A percentile compares a stretch with the other conserved stretches of the same genome.
These are phyloP conservation scores for Globisporangium mamillatum DNA, from an alignment of 352 stramenopile genomes.

Conservation along the genomic window DNA sequence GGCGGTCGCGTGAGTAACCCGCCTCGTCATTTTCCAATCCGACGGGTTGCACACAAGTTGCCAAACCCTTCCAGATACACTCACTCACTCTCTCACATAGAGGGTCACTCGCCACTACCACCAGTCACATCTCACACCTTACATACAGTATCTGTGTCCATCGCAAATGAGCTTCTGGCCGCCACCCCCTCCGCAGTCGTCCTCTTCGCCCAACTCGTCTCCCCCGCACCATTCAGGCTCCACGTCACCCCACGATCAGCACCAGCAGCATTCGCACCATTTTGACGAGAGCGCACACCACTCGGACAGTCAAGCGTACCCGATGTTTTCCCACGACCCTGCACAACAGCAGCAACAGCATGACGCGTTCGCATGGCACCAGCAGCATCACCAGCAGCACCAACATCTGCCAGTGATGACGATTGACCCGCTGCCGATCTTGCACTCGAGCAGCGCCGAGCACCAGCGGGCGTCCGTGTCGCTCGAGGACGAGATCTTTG, in stretches of 20 bases:
- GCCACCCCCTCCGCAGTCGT: background rate
- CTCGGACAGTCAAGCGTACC: background rate
- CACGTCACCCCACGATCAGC: background rate
- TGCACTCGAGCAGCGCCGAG: background rate
- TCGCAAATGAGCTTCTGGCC: slow-evolving; percentile 15
- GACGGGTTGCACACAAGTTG: slow-evolving; percentile 6
- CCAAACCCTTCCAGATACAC: background rate
- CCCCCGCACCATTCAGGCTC: background rate
- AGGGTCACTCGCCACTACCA: background rate
- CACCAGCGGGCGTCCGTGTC: slow-evolving; percentile 4
- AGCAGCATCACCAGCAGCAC: background rate
- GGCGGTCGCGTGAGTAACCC: slow-evolving; percentile 6
- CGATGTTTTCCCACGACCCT: background rate
- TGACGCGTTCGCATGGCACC: slow-evolving; percentile 6
- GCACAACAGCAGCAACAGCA: background rate
- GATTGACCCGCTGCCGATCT: slow-evolving; percentile 13
- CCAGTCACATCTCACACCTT: background rate
- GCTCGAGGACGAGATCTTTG: slow-evolving; percentile 30
- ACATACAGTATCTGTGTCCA: background rate
- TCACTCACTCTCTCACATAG: background rate
- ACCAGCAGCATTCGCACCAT: background rate
- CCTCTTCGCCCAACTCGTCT: slow-evolving; percentile 2
- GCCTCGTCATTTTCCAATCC: slow-evolving; percentile 13
- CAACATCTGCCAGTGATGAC: background rate
- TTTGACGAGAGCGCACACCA: background rate